These are phyloP conservation scores for Cucurbita maxima DNA, from an alignment of 306 rosid species.

Conservation along the genomic window DNA sequence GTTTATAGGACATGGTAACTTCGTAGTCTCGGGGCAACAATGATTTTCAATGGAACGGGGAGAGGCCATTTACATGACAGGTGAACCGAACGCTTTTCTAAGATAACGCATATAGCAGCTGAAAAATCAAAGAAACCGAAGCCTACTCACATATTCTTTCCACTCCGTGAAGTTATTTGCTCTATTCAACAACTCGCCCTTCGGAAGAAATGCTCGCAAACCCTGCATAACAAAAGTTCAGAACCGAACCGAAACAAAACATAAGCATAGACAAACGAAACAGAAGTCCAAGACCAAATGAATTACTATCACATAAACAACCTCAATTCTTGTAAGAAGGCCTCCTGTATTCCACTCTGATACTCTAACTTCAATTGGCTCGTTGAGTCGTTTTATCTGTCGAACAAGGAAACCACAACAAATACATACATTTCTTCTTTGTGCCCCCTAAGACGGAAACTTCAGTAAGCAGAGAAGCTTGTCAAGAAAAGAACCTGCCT, in stretches of 20 bases:
- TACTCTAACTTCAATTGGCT: slow-evolving; percentile 68
- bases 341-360: slow-evolving; percentile 96
- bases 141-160: slow-evolving; percentile 55
- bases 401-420: slow-evolving; percentile 8
- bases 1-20: too few species aligned
- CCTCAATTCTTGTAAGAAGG: slow-evolving; percentile 87
- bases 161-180: slow-evolving; percentile 63
- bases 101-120: neutral
- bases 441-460: neutral
- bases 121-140: neutral
- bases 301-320: slow-evolving; percentile 11
- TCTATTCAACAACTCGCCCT: slow-evolving; percentile 63
- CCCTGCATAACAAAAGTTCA: slow-evolving; percentile 42
- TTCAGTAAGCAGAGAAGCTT: slow-evolving; percentile 10
- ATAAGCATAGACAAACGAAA: neutral
- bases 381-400: slow-evolving; percentile 74
- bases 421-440: neutral
- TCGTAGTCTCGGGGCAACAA: too few species aligned
- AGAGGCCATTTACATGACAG: neutral
- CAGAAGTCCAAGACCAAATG: neutral
- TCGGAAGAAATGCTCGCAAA: slow-evolving; percentile 77
- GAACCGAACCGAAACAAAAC: neutral
- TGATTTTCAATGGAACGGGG: neutral
- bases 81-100: slow-evolving; percentile 5
- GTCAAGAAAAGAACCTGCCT: slow-evolving; percentile 88